Evolutionary conservation across 306 rosid genomes (phyloP).

Genomic region (Fagus sylvatica): DNA sequence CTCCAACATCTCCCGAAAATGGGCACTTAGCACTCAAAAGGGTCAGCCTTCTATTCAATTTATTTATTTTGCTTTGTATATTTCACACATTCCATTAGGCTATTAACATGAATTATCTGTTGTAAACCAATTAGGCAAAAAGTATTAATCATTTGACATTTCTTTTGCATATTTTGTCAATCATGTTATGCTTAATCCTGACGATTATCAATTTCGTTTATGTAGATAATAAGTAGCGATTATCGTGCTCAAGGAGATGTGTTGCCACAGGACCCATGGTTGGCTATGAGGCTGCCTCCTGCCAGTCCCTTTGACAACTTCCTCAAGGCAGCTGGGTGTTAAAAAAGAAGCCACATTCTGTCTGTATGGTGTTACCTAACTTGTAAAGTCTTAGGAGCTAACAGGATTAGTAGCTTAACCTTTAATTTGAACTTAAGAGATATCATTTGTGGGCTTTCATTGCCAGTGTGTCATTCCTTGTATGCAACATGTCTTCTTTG

Average conservation of each 20-base stretch:
- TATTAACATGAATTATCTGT: background rate
- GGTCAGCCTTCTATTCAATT: constrained; percentile 32
- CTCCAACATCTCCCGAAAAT: constrained; percentile 32
- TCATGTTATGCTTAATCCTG: background rate
- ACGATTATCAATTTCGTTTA: background rate
- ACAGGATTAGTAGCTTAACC: constrained; percentile 14
- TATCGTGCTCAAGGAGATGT: constrained; percentile 33
- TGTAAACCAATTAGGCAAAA: background rate
- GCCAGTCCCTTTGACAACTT: constrained; percentile 98
- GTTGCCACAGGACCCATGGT: constrained; percentile 48
- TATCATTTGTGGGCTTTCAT: constrained; percentile 2
- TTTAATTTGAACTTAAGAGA: background rate
- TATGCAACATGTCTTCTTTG: background rate
- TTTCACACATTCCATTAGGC: background rate
- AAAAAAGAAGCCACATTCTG: constrained; percentile 24
- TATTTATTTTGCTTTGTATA: background rate
- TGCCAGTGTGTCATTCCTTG: constrained; percentile 1
- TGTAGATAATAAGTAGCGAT: constrained; percentile 44
- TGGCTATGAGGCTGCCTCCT: constrained; percentile 86
- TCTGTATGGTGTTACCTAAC: constrained; percentile 12
- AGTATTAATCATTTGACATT: background rate
- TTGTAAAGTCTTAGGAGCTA: constrained; percentile 21
- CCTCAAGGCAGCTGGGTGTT: constrained; percentile 94
- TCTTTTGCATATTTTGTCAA: background rate
- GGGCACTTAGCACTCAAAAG: constrained; percentile 44